Evolutionary conservation across 73 alveolate genomes (phyloP).

Genomic region (Tetrahymena elliotti): DNA sequence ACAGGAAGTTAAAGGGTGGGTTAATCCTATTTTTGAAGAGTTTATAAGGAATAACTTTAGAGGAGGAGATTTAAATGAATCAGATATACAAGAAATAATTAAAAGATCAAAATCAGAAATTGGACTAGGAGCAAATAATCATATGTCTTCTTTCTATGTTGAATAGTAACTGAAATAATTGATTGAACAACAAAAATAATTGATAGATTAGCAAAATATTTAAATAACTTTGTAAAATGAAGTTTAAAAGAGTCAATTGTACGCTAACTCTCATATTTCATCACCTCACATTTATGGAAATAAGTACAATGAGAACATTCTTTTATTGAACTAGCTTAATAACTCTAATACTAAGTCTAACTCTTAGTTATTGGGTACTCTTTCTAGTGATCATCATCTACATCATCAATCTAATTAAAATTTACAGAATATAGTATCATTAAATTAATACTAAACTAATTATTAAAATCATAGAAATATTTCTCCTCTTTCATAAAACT

Average conservation of each 20-base stretch:
- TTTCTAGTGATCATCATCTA: neutral
- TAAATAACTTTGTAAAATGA: neutral
- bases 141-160: neutral
- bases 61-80: neutral
- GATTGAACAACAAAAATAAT: neutral
- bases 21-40: neutral
- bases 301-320: neutral
- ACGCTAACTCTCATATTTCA: neutral
- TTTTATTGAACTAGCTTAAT: neutral
- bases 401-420: neutral
- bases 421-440: neutral
- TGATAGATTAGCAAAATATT: neutral
- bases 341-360: neutral
- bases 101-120: neutral
- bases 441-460: neutral
- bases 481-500: neutral
- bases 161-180: neutral
- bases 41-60: neutral
- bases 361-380: neutral
- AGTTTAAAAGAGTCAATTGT: neutral
- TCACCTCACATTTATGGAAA: neutral
- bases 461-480: neutral
- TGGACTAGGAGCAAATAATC: neutral
- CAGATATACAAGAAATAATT: neutral
- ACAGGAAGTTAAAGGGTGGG: neutral